These are phyloP conservation scores for Asparagopsis taxiformis DNA, from an alignment of 31 red algal species.

Conservation along the genomic window DNA sequence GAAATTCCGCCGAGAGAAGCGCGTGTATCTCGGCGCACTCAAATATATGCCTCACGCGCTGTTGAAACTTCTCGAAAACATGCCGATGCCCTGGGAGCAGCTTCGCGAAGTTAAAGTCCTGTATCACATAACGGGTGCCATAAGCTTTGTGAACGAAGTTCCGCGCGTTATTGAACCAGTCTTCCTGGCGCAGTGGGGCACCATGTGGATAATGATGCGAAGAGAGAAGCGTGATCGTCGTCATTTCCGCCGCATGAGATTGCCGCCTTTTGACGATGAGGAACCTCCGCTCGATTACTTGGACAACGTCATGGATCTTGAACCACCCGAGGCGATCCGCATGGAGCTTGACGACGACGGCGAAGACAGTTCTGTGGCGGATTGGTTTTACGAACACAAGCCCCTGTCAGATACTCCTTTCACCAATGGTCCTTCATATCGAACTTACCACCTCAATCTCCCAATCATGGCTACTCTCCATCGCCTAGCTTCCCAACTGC, in stretches of 20 bases:
- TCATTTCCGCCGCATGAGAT: slow-evolving; percentile 90
- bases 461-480: too few relatives aligned
- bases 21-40: slow-evolving; percentile 91
- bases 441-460: slow-evolving; percentile 64
- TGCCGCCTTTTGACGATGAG: slow-evolving; percentile 98
- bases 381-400: slow-evolving; percentile 92
- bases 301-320: slow-evolving; percentile 89
- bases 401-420: slow-evolving; percentile 58
- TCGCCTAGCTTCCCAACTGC: slow-evolving; percentile 74
- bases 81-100: too few relatives aligned
- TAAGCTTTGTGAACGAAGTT: slow-evolving; percentile 90
- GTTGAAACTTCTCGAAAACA: too few relatives aligned
- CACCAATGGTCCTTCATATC: slow-evolving; percentile 73
- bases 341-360: too few relatives aligned
- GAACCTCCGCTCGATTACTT: slow-evolving; percentile 94
- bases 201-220: slow-evolving; percentile 91
- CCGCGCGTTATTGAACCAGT: slow-evolving; percentile 88
- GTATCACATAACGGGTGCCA: slow-evolving; percentile 95
- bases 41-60: slow-evolving; percentile 99
- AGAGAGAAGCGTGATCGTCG: slow-evolving; percentile 85
- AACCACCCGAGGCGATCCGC: slow-evolving; percentile 89
- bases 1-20: slow-evolving; percentile 87
- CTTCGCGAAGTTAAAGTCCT: too few relatives aligned
- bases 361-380: slow-evolving; percentile 83
- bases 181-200: slow-evolving; percentile 92